Evolutionary conservation across 2,329 filamentous ascomycete genomes (phyloP), one percentile per base, ranked within the genome.

Genomic region (Colletotrichum lindemuthianum): DNA sequence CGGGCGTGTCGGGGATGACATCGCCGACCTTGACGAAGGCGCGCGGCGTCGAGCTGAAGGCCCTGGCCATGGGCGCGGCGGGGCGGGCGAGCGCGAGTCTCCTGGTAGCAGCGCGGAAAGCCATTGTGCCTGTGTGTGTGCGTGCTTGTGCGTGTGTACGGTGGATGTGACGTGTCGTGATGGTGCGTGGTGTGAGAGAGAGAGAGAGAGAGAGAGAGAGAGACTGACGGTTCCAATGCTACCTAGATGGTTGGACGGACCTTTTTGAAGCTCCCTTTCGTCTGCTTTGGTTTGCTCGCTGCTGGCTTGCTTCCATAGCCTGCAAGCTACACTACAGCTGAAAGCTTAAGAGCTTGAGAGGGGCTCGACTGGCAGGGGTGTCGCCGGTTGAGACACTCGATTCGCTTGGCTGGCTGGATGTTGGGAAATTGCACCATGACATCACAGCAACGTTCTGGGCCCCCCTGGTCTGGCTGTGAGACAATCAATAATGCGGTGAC

Each of bases 11-110:
- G 48, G 95, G 96, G 59, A 98, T 83, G 70, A 84, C 80, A 77
- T 97, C 93, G 73, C 94, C 94, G 65, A 88, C 88, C 72, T 91
- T 86, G 75, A 98, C 91, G 69, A 87, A 81, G 47, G 82, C 82
- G 51, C 83, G 83, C 50, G 85, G 78, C 40, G 89, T 87, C 68
- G 83, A 81, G 81, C 92, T 90, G 82, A 94, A 94, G 70, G 71
- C 71, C 65, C 79, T 78, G 32, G 69, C 59, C 6, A 68, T 63
- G 24, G 47, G 15, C 12, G 36, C 47, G 40, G 72, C 63, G 56
- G 77, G 72, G 47, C 73, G 72, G 49, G 73, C 69, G 59, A 74
- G 69, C 43, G 72, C 72, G 49, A 72, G 67, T 43, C 74, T 76
- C 59, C 77, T 74, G 49, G 77, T 63, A 45, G 76, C 71, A 54